Base-by-base conservation (phyloP, 768 basidiomycete species). In the Cystofilobasidium capitatum region DNA sequence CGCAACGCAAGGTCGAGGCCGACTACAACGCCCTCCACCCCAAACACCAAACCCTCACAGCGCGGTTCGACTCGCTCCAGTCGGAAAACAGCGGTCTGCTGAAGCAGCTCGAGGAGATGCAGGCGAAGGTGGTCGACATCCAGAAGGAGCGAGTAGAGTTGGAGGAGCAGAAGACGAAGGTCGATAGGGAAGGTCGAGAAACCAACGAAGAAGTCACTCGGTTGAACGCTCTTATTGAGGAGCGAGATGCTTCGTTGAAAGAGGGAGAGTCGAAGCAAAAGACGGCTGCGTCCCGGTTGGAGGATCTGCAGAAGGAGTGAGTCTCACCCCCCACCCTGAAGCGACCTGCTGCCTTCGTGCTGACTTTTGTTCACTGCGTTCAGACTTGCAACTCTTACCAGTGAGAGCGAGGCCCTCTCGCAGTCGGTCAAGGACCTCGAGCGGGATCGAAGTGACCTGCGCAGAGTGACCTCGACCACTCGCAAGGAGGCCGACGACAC, bases 21-120 rank as follows among this genome's bases (percentile, higher is more conserved):
- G 83, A 86, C 64, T 77, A 87, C 17, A 78, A 81, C 1, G 40
- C 65, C 14, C 76, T 80, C 1, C 80, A 81, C 79, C 12, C 87
- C n/a, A 88, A 91, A 70, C 79, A 88, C 40, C 84, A 83, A 59
- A 78, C 76, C 67, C 83, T 88, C 8, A 81, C 78, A 45, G 81
- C 85, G 61, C 86, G 88, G 4, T 86, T 88, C 72, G 83, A 83
- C 73, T 85, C 83, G 68, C 80, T 92, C 3, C 89, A 90, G 72
- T 78, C 80, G 0, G 90, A 92, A 76, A 88, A 89, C 45, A 84
- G 58, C 45, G 49, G 49, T 62, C 81, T 92, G 39, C 83, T 91
- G 84, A 83, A 81, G 35, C 85, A 87, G n/a, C 78, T 91, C 69
- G 86, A 91, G 70, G 88, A 91, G 76, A 86, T 91, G 84, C 83